Base-by-base conservation (phyloP, 2,329 filamentous ascomycete species). In the Orbilia javanica region DNA sequence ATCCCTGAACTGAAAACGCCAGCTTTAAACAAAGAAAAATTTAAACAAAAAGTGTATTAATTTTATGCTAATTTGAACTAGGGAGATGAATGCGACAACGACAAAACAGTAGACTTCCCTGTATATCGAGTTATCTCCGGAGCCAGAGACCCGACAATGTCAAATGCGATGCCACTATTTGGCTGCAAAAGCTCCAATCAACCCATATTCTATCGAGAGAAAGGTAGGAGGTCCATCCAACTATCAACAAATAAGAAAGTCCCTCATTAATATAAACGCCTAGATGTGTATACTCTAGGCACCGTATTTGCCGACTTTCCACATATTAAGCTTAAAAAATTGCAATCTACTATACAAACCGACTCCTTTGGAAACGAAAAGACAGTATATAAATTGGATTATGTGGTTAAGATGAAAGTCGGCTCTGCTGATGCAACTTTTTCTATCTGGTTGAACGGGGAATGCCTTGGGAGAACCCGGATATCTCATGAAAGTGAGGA, bases 381-480 rank as follows among this genome's bases (percentile, higher is more conserved):
- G 3, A 29, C 31, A 13, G 8, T 3, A 36, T 67, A 67, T n/a
- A 27, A 67, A 25, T 1, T 55, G 34, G 20, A 22, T 25, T 55
- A 5, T 15, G 7, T 39, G 1, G 22, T 67, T 3, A 67, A 67
- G 27, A 67, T 67, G 64, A 67, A 55, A 15, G 27, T 67, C 25
- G 64, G 64, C 4, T 67, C 64, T 22, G 64, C 64, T 10, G 64
- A 67, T 44, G 64, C 64, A 5, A 29, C 7, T 18, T 67, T 67
- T 31, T 53, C 64, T 0, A 31, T 25, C 27, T 67, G 64, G 64
- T 10, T 53, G 3, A 8, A 31, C 6, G 6, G 11, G n/a, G 36
- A 22, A 18, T 67, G 64, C 11, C 8, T 55, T 10, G 64, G 64
- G 13, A 67, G 22, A 13, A 31, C 46, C 2, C 31, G 48, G 4